phyloP scores from a whole-genome alignment of 2,329 filamentous ascomycete species.

The Zasmidium cellare region DNA sequence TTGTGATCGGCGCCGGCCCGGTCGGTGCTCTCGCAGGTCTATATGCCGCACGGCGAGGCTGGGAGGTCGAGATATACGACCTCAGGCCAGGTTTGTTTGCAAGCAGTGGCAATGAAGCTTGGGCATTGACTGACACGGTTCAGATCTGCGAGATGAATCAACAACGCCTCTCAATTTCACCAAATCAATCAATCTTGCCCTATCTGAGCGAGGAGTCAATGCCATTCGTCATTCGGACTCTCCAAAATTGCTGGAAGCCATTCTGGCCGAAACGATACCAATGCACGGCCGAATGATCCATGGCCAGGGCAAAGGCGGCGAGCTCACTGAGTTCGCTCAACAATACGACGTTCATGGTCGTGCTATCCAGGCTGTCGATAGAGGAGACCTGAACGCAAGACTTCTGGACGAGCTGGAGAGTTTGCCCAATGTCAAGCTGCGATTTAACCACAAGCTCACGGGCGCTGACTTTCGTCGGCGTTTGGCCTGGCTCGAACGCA shows the following conservation, averaged over 20 bases:
- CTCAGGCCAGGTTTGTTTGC: slow-evolving; percentile 74
- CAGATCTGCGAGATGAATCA: slow-evolving; percentile 81
- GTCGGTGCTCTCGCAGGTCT: slow-evolving; percentile 89
- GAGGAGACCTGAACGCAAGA: slow-evolving; percentile 76
- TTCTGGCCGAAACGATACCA: slow-evolving; percentile 78
- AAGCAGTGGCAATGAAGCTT: not conserved
- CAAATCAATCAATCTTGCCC: slow-evolving; percentile 95
- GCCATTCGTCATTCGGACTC: slow-evolving; percentile 73
- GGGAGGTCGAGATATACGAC: slow-evolving; percentile 93
- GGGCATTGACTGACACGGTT: slow-evolving; percentile 12
- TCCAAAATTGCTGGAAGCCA: slow-evolving; percentile 67
- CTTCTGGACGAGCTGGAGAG: slow-evolving; percentile 80
- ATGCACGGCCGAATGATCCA: slow-evolving; percentile 99
- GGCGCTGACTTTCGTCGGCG: slow-evolving; percentile 79
- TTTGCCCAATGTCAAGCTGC: slow-evolving; percentile 85
- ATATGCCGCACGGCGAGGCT: slow-evolving; percentile 84
- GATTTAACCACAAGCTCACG: slow-evolving; percentile 91
- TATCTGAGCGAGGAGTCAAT: slow-evolving; percentile 92
- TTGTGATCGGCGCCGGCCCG: slow-evolving; percentile 88
- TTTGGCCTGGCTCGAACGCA: slow-evolving; percentile 81
- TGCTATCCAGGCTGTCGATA: slow-evolving; percentile 81
- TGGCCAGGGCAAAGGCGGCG: slow-evolving; percentile 62
- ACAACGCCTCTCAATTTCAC: slow-evolving; percentile 91
- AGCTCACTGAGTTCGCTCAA: slow-evolving; percentile 76
- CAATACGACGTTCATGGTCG: slow-evolving; percentile 86